Base-by-base conservation (phyloP, 345 rosid genomes). In the Aquilaria yunnanensis region DNA sequence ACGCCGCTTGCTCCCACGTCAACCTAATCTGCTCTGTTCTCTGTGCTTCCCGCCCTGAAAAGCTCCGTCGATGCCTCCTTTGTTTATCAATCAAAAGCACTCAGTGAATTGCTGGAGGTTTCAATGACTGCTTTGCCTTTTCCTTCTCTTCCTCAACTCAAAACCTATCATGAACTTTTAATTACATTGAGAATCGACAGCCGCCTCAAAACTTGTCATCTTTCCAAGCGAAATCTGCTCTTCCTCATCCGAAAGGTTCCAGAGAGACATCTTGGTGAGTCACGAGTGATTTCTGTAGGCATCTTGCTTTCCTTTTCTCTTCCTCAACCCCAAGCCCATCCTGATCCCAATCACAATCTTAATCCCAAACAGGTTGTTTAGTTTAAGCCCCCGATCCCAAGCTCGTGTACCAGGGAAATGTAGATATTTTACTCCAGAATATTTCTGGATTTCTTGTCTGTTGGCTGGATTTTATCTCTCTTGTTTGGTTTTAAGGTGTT, bases 281-380 rank as follows among this genome's bases (percentile, higher is more conserved):
- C 23, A 16, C 23, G 23, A 16, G 23, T 16, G 23, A 16, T 16
- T 16, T 16, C 23, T 16, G 23, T 16, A 16, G 23, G 0, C 23
- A 16, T 16, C 0, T n/a, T 72, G 14, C 52, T 77, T n/a, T 79
- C 78, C 68, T 75, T 86, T 43, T 71, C 81, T 14, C 78, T 84
- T 6, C 87, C 88, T 37, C 79, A 62, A 63, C 88, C 86, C 3
- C 82, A 81, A 58, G 67, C 80, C 45, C 67, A 43, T 4, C 63
- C 72, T 29, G 1, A 6, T 54, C 64, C 74, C 0, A 12, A 56
- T 31, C 54, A 14, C 10, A 34, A 63, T 52, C 45, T 73, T n/a
- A 34, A 29, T 13, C 73, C 81, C 59, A 82, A 80, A 81, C 78
- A 80, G 70, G 83, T 91, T 37, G 88, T 95, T 57, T 91, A 84